Evolutionary conservation across 495 filamentous ascomycete genomes (phyloP).

Genomic region (Aspergillus biplanus): DNA sequence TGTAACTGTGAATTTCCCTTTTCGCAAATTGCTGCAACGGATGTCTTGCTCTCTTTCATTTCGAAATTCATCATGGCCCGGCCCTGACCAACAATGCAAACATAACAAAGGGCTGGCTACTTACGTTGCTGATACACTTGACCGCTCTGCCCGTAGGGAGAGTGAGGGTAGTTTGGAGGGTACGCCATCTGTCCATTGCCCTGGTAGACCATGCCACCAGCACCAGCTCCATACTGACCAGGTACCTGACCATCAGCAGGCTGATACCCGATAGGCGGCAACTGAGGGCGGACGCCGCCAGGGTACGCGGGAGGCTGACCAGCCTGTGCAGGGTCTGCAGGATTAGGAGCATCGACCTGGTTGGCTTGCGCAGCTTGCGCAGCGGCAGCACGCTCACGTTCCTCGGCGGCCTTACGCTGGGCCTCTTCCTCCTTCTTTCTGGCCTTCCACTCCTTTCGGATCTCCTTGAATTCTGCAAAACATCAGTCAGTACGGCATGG

Average conservation of each 20-base stretch:
- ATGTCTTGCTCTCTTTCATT: conserved; percentile 26
- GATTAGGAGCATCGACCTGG: conserved; percentile 59
- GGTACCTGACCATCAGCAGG: conserved; percentile 64
- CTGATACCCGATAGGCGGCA: conserved; percentile 87
- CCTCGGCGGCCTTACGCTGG: conserved; percentile 86
- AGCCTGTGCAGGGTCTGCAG: conserved; percentile 60
- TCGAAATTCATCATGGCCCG: conserved; percentile 22
- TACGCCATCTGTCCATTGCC: conserved; percentile 73
- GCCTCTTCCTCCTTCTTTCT: conserved; percentile 99
- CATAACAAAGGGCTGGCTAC: conserved; percentile 44
- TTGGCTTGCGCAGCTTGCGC: conserved; percentile 54
- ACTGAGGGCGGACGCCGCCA: conserved; percentile 64
- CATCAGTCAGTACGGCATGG: conserved; percentile 10
- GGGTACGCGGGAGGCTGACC: conserved; percentile 60
- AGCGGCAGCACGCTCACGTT: conserved; percentile 73
- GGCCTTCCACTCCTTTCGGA: conserved; percentile 98
- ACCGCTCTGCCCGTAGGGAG: conserved; percentile 71
- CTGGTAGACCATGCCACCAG: conserved; percentile 58
- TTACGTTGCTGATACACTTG: conserved; percentile 82
- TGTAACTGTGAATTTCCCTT: conserved; percentile 14
- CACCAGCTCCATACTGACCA: conserved; percentile 68
- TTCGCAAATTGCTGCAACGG: conserved; percentile 12
- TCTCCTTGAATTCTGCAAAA: conserved; percentile 92
- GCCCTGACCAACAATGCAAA: conserved; percentile 31
- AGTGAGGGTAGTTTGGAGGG: conserved; percentile 69